Evolutionary conservation across 352 stramenopile species (phyloP).

Genomic region (Globisporangium radiosum): DNA sequence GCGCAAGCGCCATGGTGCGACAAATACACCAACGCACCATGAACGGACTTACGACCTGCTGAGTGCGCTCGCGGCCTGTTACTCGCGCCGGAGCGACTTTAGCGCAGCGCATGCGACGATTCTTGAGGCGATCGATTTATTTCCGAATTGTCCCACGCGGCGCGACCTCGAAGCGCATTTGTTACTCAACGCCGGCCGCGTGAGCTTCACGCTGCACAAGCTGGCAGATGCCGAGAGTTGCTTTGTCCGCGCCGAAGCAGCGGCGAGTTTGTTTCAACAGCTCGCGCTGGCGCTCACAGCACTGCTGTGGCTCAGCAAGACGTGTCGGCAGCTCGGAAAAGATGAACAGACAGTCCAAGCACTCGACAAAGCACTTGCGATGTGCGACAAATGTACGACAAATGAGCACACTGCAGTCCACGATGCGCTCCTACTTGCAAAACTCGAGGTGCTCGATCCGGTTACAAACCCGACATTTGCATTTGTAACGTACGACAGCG

Average conservation of each 20-base stretch:
- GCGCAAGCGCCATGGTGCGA: slow-evolving; percentile 19
- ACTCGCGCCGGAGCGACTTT: slow-evolving; percentile 50
- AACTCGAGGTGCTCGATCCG: slow-evolving; percentile 38
- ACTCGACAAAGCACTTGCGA: slow-evolving; percentile 11
- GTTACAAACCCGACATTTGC: slow-evolving; percentile 14
- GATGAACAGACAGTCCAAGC: slow-evolving; percentile 13
- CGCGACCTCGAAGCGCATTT: slow-evolving; percentile 36
- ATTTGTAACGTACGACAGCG: slow-evolving; percentile 9
- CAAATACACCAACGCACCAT: slow-evolving; percentile 20
- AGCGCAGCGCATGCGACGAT: slow-evolving; percentile 45
- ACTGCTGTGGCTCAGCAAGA: slow-evolving; percentile 47
- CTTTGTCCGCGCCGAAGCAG: slow-evolving; percentile 32
- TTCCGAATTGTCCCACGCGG: slow-evolving; percentile 32
- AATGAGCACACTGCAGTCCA: slow-evolving; percentile 26
- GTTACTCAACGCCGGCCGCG: slow-evolving; percentile 51
- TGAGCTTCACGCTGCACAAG: slow-evolving; percentile 49
- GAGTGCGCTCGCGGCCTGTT: slow-evolving; percentile 41
- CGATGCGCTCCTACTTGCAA: slow-evolving; percentile 40
- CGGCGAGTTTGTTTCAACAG: slow-evolving; percentile 18
- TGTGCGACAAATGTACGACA: slow-evolving; percentile 17
- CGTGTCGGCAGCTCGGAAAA: slow-evolving; percentile 27
- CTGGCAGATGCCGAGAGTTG: slow-evolving; percentile 36
- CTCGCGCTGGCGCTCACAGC: slow-evolving; percentile 35
- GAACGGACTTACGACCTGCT: slow-evolving; percentile 59
- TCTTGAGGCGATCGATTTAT: slow-evolving; percentile 39